Conservation (phyloP, 2,329 filamentous ascomycete genomes). For the Rosellinia necatrix region DNA sequence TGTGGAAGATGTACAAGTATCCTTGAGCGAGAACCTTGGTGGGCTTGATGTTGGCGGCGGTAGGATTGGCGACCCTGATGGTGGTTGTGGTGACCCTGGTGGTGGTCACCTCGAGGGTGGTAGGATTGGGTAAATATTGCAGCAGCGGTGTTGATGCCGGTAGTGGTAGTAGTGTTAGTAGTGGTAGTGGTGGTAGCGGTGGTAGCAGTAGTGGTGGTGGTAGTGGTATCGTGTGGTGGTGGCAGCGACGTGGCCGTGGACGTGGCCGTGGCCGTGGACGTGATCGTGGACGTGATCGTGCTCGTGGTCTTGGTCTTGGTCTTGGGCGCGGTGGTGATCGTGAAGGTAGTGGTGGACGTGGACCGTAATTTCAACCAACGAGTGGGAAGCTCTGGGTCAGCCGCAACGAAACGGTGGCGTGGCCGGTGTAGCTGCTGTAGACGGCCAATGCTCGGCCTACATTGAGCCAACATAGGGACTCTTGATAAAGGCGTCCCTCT, state of each 20-base stretch:
- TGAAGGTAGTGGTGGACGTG: slow-evolving; percentile 19
- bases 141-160: slow-evolving; percentile 5
- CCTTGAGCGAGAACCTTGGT: slow-evolving; percentile 26
- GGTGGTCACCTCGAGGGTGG: slow-evolving; percentile 12
- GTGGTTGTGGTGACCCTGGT: slow-evolving; percentile 6
- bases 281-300: too few species aligned
- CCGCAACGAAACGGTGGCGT: slow-evolving; percentile 33
- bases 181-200: background rate
- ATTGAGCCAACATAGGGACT: slow-evolving; percentile 33
- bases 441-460: slow-evolving; percentile 35
- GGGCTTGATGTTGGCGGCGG: slow-evolving; percentile 11
- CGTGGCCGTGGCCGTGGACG: background rate
- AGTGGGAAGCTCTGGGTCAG: slow-evolving; percentile 29
- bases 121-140: slow-evolving; percentile 8
- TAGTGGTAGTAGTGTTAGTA: background rate
- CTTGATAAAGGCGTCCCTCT: slow-evolving; percentile 8
- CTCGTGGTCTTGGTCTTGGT: slow-evolving; percentile 4
- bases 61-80: slow-evolving; percentile 10
- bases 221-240: slow-evolving; percentile 17
- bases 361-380: slow-evolving; percentile 11
- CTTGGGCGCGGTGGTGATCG: slow-evolving; percentile 1
- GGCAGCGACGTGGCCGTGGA: slow-evolving; percentile 16
- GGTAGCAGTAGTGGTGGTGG: slow-evolving; percentile 11
- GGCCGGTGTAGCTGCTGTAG: too few species aligned
- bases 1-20: slow-evolving; percentile 33